Conservation (phyloP, 495 filamentous ascomycete species). For the Letharia columbiana region DNA sequence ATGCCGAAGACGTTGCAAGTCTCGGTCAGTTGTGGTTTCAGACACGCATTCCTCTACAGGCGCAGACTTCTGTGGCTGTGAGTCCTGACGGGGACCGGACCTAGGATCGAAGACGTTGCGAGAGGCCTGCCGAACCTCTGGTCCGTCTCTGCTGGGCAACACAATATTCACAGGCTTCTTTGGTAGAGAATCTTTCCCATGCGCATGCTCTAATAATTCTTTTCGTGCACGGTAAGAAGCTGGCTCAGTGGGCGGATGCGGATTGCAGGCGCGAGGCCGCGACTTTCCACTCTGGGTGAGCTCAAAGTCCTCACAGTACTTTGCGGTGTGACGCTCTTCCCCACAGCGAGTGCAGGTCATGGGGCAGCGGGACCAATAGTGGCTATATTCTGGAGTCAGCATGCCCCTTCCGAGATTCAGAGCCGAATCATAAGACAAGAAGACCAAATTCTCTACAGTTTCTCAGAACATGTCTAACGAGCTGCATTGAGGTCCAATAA, state of each 20-base stretch:
- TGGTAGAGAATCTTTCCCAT: neutral
- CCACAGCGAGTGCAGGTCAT: slow-evolving; percentile 8
- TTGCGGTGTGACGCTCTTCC: neutral
- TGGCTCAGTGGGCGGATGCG: neutral
- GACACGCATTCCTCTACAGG: neutral
- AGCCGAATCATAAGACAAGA: too few relatives aligned
- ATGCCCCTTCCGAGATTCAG: too few relatives aligned
- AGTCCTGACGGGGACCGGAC: neutral
- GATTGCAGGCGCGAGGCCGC: neutral
- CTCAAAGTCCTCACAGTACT: slow-evolving; percentile 9
- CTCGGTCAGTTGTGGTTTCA: neutral
- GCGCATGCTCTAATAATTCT: neutral
- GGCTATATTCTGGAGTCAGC: neutral
- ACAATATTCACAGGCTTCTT: neutral
- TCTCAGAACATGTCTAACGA: too few relatives aligned
- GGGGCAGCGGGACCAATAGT: slow-evolving; percentile 7
- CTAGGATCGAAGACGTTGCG: neutral
- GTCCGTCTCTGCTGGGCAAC: neutral
- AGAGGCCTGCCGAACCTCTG: neutral
- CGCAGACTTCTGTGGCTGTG: neutral
- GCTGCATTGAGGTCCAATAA: too few relatives aligned
- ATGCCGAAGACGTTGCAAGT: neutral
- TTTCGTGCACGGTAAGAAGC: neutral
- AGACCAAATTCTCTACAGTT: too few relatives aligned
- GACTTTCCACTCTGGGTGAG: neutral